Percentiles rank a stretch among this genome's conserved stretches.
Conservation (phyloP, 2,329 filamentous ascomycete species). For the Tolypocladium guangdongense region DNA sequence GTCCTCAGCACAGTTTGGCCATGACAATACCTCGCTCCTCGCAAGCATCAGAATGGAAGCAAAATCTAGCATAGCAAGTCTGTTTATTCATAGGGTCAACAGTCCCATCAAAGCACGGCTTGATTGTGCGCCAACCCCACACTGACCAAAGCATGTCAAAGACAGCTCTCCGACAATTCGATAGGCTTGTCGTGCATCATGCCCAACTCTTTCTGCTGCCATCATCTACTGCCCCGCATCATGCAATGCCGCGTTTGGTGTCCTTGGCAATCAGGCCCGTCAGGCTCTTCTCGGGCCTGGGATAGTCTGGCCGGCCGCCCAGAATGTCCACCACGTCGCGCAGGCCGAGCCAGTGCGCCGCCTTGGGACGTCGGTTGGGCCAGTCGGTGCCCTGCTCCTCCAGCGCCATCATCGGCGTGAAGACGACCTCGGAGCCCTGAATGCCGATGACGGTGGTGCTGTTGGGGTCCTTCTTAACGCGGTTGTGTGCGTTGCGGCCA, state of each 20-base stretch:
- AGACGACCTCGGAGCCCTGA: conserved; percentile 80
- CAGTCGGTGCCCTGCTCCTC: conserved; percentile 87
- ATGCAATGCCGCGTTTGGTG: conserved; percentile 39
- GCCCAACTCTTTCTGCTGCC: not conserved
- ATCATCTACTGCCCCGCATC: not conserved
- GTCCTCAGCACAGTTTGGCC: not conserved
- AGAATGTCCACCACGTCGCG: conserved; percentile 77
- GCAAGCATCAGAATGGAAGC: no score
- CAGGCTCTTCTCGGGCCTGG: conserved; percentile 36
- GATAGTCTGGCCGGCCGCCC: conserved; percentile 55
- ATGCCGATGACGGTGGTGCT: conserved; percentile 83
- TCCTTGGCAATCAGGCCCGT: conserved; percentile 48
- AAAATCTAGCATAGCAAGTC: not conserved
- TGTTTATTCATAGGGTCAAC: not conserved
- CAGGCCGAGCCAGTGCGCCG: conserved; percentile 75
- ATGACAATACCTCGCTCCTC: not conserved
- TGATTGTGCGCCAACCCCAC: not conserved
- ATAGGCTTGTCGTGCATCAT: not conserved
- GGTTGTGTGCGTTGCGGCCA: conserved; percentile 50
- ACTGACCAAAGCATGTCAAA: not conserved
- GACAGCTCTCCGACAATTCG: not conserved
- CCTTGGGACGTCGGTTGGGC: conserved; percentile 73
- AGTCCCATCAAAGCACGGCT: not conserved
- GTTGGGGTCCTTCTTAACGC: conserved; percentile 62
- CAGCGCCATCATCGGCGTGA: conserved; percentile 68